Base-by-base conservation (phyloP, 2,329 filamentous ascomycete species). In the Fulvia fulva region DNA sequence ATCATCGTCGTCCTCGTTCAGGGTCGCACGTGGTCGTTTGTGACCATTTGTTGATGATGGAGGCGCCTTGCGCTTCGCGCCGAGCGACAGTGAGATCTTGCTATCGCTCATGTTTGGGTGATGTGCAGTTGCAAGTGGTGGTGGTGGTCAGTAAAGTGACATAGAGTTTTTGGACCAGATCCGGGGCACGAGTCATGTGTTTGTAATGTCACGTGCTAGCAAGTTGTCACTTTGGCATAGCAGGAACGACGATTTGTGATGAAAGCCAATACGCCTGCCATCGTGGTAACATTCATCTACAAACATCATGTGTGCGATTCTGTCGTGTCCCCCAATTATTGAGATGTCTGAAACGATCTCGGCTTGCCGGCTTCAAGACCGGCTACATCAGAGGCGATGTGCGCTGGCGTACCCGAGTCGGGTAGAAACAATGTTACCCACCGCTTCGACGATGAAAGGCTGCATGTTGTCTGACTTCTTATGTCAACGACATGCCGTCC, bases 1-100 rank as follows among this genome's bases (percentile, higher is more conserved):
- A 59, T 76, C 74, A 53, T 73, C 86, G 56, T 77, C 75, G 43
- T 77, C 78, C 56, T 74, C 67, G 34, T 71, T 74, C 46, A 76
- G 71, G 30, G 69, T 72, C 28, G 74, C 70, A 58, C 71, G 72
- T 5, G 76, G 68, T 51, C 78, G 71, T 66, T 80, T 78, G 64
- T 75, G 60, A 51, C 70, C 74, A 65, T 76, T 70, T 12, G 68
- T 65, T 19, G 68, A 61, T 28, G 26, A 12, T 22, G 64, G 52
- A 62, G 59, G 47, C 28, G 53, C 56, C 65, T 71, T 62, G 21
- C 59, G 61, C 53, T 66, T 69, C n/a, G 59, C 37, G 28, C 64
- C 63, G n/a, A 72, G 67, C 32, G 68, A 63, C 22, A 72, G 63
- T 12, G 68, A 71, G 41, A 72, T 69, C 53, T 70, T 71, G 44